Evolutionary conservation across 495 filamentous ascomycete genomes (phyloP).

Genomic region (Parathielavia hyrcaniae): DNA sequence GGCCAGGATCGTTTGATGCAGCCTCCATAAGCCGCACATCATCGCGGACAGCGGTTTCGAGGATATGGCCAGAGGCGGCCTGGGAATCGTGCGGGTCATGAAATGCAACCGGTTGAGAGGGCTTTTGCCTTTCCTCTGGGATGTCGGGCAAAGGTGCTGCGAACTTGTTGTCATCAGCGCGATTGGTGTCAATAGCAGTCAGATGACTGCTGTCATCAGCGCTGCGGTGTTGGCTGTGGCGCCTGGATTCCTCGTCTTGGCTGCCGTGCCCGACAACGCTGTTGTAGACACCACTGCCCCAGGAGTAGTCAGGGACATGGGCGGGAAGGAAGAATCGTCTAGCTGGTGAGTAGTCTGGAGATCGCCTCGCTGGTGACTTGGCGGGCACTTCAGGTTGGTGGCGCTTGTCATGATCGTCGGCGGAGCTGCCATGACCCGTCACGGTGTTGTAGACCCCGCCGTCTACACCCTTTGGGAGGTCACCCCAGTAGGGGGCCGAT

Average conservation of each 20-base stretch:
- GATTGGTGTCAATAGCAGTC: neutral
- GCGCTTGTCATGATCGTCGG: conserved; percentile 32
- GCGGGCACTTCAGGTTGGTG: conserved; percentile 21
- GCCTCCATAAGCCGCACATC: conserved; percentile 11
- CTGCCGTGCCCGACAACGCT: conserved; percentile 27
- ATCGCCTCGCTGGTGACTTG: conserved; percentile 17
- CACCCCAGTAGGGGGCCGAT: conserved; percentile 36
- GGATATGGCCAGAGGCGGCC: conserved; percentile 7
- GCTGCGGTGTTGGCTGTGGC: conserved; percentile 13
- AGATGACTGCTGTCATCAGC: conserved; percentile 4
- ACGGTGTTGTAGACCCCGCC: conserved; percentile 40
- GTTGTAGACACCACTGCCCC: conserved; percentile 27
- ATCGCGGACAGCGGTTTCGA: conserved; percentile 8
- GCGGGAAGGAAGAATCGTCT: conserved; percentile 22
- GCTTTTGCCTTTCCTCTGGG: conserved; percentile 9
- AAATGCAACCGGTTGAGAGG: neutral
- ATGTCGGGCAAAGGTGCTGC: conserved; percentile 18
- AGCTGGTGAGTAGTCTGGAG: conserved; percentile 23
- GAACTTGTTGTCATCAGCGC: conserved; percentile 4
- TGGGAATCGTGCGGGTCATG: neutral
- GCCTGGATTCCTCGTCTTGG: conserved; percentile 22
- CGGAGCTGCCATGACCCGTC: conserved; percentile 38
- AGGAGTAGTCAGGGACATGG: conserved; percentile 17
- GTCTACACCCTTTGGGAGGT: conserved; percentile 31
- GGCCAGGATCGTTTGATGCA: neutral